A percentile compares a stretch with the other conserved stretches of the same genome.
Conservation (phyloP, 2,329 filamentous ascomycete genomes). For the Neopestalotiopsis sp. region DNA sequence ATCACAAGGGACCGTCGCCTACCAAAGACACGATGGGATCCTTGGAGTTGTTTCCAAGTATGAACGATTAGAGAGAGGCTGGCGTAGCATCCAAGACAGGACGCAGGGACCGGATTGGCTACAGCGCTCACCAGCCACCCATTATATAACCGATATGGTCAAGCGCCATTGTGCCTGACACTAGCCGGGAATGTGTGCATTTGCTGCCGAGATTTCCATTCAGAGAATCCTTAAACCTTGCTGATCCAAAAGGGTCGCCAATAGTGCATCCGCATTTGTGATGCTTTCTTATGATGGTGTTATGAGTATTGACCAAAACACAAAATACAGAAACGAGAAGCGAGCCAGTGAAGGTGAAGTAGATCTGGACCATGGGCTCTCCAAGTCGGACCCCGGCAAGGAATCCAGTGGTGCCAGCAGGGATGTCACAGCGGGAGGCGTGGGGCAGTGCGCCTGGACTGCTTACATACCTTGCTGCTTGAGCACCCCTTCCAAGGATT, state of each 20-base stretch:
- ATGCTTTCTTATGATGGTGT: too few species aligned
- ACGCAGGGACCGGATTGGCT: constrained; percentile 13
- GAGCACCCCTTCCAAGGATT: neutral
- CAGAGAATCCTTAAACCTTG: neutral
- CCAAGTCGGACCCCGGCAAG: neutral
- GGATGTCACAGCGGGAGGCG: neutral
- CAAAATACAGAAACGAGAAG: neutral
- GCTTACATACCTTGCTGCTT: neutral
- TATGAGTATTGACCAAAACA: neutral
- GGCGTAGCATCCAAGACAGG: neutral
- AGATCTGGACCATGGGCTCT: neutral
- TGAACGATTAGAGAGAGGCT: neutral
- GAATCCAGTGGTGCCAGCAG: neutral
- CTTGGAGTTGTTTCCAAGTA: neutral
- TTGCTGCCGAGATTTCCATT: neutral
- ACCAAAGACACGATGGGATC: neutral
- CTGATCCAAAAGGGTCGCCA: neutral
- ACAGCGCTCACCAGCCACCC: constrained; percentile 6
- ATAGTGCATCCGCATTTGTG: too few species aligned
- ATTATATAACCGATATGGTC: neutral
- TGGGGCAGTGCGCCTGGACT: neutral
- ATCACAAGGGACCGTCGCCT: constrained; percentile 3
- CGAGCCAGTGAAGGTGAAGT: neutral
- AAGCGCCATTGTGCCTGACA: constrained; percentile 11
- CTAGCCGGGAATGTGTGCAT: constrained; percentile 1